Evolutionary conservation across 192 early-diverging fungal species (phyloP).

Genomic region (Diversispora eburnea): DNA sequence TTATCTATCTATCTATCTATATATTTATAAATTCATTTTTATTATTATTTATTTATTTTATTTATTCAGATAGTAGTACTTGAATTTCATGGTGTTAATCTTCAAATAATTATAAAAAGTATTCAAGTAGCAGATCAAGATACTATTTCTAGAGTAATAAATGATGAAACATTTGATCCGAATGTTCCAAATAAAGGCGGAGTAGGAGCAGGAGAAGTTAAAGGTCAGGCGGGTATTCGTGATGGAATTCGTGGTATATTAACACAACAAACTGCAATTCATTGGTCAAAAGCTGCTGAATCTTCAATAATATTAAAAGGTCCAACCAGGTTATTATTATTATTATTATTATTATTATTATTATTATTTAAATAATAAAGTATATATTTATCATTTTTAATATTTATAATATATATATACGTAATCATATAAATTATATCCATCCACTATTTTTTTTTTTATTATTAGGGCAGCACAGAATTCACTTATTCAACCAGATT

Average conservation of each 20-base stretch:
- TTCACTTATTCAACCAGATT: slow-evolving; percentile 85
- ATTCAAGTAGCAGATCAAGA: slow-evolving; percentile 50
- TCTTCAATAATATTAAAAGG: slow-evolving; percentile 77
- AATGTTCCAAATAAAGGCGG: neutral
- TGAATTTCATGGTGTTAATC: slow-evolving; percentile 76
- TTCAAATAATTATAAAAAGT: slow-evolving; percentile 41
- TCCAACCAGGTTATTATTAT: slow-evolving; percentile 41
- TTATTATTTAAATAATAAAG: too few relatives aligned
- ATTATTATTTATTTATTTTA: slow-evolving; percentile 26
- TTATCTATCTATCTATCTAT: too few relatives aligned
- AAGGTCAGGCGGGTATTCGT: neutral
- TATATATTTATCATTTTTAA: too few relatives aligned
- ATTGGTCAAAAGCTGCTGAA: slow-evolving; percentile 66
- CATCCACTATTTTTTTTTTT: neutral
- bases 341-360: neutral
- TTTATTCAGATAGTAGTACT: slow-evolving; percentile 51
- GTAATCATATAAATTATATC: neutral
- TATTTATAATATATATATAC: too few relatives aligned
- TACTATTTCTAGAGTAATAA: slow-evolving; percentile 32
- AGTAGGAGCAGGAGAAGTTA: too few relatives aligned
- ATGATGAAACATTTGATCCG: neutral
- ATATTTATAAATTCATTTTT: neutral
- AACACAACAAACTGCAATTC: slow-evolving; percentile 64
- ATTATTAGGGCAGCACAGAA: slow-evolving; percentile 64
- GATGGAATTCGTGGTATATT: slow-evolving; percentile 63